Evolutionary conservation across 768 basidiomycete species (phyloP), one percentile per base, ranked within the genome.

Genomic region (Mycena crocata): DNA sequence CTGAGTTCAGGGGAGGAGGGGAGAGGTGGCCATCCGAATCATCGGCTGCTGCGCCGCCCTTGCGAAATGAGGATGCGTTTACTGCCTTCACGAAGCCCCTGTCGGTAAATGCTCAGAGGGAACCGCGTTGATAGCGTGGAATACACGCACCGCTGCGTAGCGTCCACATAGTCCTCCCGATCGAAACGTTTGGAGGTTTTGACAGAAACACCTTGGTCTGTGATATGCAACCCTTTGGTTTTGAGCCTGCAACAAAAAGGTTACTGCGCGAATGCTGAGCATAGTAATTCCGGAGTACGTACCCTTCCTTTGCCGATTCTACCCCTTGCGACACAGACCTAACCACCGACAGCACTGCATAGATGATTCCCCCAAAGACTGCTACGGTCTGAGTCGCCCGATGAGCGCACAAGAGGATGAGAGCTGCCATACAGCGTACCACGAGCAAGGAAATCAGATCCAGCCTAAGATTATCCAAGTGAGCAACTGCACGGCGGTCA

Each of bases 161-260:
- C 90, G 71, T 92, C 90, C 4, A 93, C 79, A 65, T 93, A 93
- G 44, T 86, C 83, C 57, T 90, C 87, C 42, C 89, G 81, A 65
- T 87, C 87, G 67, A 90, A 84, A 8, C 84, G 82, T 64, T 83
- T 85, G 24, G 82, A 75, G 1, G 90, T 93, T 77, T 90, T 91
- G 45, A 93, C 81, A 0, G 89, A 85, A 15, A 93, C 81, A 5
- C 92, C 92, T 5, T 80, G 79, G n/a, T 81, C 76, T 0, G 90
- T 88, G 49, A 93, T 76, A 32, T 86, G 77, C 52, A 88, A 78
- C 10, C 91, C 91, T 66, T 80, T 83, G 13, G 79, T 78, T 75
- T 89, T 87, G 51, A 93, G 78, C 49, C 89, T 91, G 19, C 31
- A 34, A 8, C 44, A n/a, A 35, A 58, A 26, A 21, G 26, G 37